Evolutionary conservation across 108 stramenopile species (phyloP), one percentile per base, ranked within the genome.

Genomic region (Chaetoceros tenuissimus): DNA sequence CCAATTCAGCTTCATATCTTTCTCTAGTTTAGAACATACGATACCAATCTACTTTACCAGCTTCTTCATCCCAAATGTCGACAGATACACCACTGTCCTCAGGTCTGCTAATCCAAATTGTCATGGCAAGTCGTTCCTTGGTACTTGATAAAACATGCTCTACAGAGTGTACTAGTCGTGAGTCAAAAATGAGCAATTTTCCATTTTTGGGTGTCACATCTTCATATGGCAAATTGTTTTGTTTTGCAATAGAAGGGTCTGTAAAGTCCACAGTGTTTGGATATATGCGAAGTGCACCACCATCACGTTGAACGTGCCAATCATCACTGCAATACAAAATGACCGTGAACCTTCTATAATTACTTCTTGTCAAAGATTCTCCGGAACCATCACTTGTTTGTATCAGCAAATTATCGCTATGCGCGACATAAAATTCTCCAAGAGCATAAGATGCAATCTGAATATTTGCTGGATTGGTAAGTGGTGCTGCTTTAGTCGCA

Each of bases 241-340:
- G 18, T 5, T 25, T 28, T 3, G 59, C 71, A 54, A 57, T 59
- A 1, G 31, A 18, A 2, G 54, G 57, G 17, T 49, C 5, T 13
- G n/a, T 16, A n/a, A 60, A 28, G 27, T 54, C 20, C 20, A 3
- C 2, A 5, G 56, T 51, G 28, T 70, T 28, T 13, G 20, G 56
- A 26, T 64, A 76, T 1, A 76, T 51, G 2, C 75, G 57, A 34
- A 76, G 67, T 19, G 64, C 60, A 1, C 75, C 75, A 10, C 75
- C 75, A 48, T 67, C 62, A 3, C 18, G 17, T 24, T 31, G 23
- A 31, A 7, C 21, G 13, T 40, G 8, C 70, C 70, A 72, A 22
- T 59, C 66, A 1, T 76, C 75, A 31, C 72, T 76, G 55, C 59
- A 62, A 49, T 74, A 74, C 44, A 76, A 27, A 28, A 76, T 76